Evolutionary conservation across 345 rosid species (phyloP).

Genomic region (Turritis glabra): DNA sequence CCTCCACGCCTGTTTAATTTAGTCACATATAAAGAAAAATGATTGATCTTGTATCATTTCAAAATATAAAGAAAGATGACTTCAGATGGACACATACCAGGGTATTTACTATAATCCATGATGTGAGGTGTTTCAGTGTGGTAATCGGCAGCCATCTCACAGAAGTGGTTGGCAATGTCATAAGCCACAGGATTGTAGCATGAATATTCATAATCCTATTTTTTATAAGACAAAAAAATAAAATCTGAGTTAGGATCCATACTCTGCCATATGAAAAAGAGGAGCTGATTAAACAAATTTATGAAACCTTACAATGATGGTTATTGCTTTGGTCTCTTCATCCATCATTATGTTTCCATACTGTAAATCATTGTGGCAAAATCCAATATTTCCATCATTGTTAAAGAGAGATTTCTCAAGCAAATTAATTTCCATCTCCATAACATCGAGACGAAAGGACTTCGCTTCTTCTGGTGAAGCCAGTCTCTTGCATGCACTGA

Average conservation of each 20-base stretch:
- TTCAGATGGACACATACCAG: constrained; percentile 49
- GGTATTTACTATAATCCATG: constrained; percentile 78
- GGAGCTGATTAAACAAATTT: background rate
- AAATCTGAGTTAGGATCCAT: background rate
- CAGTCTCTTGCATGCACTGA: constrained; percentile 56
- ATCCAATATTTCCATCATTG: constrained; percentile 51
- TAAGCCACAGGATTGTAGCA: constrained; percentile 85
- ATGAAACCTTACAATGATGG: constrained; percentile 73
- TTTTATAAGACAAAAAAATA: background rate
- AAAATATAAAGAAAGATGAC: background rate
- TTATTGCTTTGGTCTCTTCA: constrained; percentile 75
- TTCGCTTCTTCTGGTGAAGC: constrained; percentile 65
- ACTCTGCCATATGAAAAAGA: background rate
- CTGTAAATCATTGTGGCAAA: constrained; percentile 95
- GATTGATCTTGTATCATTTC: background rate
- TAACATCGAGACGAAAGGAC: constrained; percentile 57
- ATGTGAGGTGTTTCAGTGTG: constrained; percentile 87
- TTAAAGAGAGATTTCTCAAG: constrained; percentile 57
- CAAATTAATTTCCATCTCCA: constrained; percentile 59
- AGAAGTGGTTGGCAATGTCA: constrained; percentile 94
- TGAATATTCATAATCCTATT: constrained; percentile 91
- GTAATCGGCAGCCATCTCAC: constrained; percentile 95
- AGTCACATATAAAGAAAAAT: background rate
- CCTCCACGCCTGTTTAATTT: constrained; percentile 61
- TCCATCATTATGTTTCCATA: constrained; percentile 98